These are phyloP conservation scores for Zizania palustris DNA, from an alignment of 202 grass and related monocot genomes.

Conservation along the genomic window DNA sequence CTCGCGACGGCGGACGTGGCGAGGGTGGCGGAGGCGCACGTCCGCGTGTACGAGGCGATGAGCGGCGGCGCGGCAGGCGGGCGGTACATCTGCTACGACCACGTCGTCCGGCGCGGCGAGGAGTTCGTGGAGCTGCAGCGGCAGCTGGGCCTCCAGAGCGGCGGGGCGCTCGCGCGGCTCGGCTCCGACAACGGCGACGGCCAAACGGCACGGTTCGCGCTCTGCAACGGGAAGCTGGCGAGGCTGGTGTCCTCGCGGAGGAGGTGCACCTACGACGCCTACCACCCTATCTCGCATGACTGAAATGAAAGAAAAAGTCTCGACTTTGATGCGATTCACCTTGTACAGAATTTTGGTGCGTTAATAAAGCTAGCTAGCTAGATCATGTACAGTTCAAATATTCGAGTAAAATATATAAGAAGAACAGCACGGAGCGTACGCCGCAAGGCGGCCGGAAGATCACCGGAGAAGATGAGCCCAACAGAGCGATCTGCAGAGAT, in stretches of 20 bases:
- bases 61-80: constrained; percentile 72
- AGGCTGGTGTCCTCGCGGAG: constrained; percentile 60
- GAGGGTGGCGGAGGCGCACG: constrained; percentile 77
- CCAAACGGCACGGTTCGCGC: constrained; percentile 51
- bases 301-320: constrained; percentile 10
- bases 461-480: background rate
- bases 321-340: background rate
- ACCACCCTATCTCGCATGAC: constrained; percentile 47
- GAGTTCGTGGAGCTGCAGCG: constrained; percentile 74
- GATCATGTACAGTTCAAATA: background rate
- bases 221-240: constrained; percentile 84
- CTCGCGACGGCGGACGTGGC: constrained; percentile 78
- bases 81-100: constrained; percentile 91
- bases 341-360: constrained; percentile 33
- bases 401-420: background rate
- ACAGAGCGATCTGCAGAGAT: background rate
- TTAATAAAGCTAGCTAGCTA: constrained; percentile 25
- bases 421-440: background rate
- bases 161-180: background rate
- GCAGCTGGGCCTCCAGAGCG: constrained; percentile 68
- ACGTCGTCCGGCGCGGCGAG: constrained; percentile 60
- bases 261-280: constrained; percentile 77
- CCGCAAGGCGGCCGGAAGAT: background rate
- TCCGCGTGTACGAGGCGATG: constrained; percentile 86
- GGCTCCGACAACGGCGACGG: background rate